Base-by-base conservation (phyloP, 306 rosid species). In the Cyamopsis tetragonoloba region DNA sequence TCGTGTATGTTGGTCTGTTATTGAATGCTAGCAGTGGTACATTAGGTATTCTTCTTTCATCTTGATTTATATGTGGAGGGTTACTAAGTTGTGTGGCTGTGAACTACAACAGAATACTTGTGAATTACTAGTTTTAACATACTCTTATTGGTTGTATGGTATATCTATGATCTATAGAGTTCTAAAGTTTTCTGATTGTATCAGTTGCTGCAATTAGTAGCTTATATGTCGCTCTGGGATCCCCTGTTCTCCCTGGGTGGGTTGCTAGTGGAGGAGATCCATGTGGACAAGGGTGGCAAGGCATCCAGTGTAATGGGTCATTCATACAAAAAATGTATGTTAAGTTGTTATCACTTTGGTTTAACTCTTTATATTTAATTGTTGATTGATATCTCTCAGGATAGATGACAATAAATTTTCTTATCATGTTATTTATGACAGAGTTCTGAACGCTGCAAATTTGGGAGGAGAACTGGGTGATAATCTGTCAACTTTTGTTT, bases 261-360 rank as follows among this genome's bases (percentile, higher is more conserved):
- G 84, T 84, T 70, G 24, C 86, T 10, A 75, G 66, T 78, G 99
- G 84, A 4, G 97, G 96, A 75, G 99, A 95, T 80, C 99, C 99
- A 3, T 95, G 99, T 15, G 99, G 99, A 48, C 82, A 95, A 62
- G 86, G 78, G 17, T 95, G 99, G 99, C 99, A 95, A 79, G 99
- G 99, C 32, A 79, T 95, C 67, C 83, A 54, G 15, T 95, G 99
- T 54, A 85, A 88, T 26, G 85, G 87, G 23, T 66, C 95, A 6
- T 47, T 26, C 44, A 95, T 90, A 75, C 63, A 75, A 78, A 63
- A 35, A 77, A 90, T 95, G 99, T 95, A 85, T 15, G 77, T 64
- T 17, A 32, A 2, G 1, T 39, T 46, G 87, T 26, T 70, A 56
- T 32, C 68, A 27, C 62, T 54, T 30, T 31, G 27, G 43, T 66